Evolutionary conservation across 2,329 filamentous ascomycete species (phyloP).

Genomic region (Raffaelea arxii): DNA sequence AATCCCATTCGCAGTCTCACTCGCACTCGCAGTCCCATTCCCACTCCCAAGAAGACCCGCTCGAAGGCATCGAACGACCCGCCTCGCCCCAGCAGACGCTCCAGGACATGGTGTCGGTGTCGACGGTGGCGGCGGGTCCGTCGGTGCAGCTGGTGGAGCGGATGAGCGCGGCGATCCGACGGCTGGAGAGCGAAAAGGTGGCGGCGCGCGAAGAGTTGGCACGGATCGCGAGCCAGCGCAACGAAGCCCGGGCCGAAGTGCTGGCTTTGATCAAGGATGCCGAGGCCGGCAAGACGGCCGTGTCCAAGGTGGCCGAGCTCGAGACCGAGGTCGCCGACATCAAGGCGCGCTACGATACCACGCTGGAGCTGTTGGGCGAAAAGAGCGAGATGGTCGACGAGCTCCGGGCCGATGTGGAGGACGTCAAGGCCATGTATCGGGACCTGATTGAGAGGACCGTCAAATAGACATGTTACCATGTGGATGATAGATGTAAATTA

Average conservation of each 20-base stretch:
- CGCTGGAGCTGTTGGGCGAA: conserved; percentile 89
- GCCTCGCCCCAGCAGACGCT: conserved; percentile 52
- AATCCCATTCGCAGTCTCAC: too few species aligned
- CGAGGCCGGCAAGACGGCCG: conserved; percentile 56
- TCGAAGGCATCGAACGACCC: conserved; percentile 44
- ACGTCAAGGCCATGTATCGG: conserved; percentile 93
- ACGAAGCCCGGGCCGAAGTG: conserved; percentile 88
- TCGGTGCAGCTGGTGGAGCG: conserved; percentile 92
- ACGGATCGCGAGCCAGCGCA: conserved; percentile 72
- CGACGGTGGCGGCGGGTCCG: conserved; percentile 81
- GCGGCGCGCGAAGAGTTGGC: conserved; percentile 77
- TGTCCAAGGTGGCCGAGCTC: conserved; percentile 51
- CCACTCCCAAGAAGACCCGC: conserved; percentile 28
- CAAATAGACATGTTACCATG: conserved; percentile 2
- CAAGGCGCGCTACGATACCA: conserved; percentile 75
- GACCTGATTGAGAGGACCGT: conserved; percentile 82
- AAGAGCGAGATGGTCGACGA: conserved; percentile 95
- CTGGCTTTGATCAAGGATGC: conserved; percentile 80
- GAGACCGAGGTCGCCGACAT: conserved; percentile 58
- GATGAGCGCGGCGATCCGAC: conserved; percentile 86
- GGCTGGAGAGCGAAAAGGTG: conserved; percentile 86
- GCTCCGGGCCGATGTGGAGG: conserved; percentile 75
- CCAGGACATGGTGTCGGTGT: conserved; percentile 80
- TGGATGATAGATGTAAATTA: neutral
- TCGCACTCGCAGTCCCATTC: neutral